Evolutionary conservation across 2,329 filamentous ascomycete species (phyloP).

Genomic region (Exophiala bonariae): DNA sequence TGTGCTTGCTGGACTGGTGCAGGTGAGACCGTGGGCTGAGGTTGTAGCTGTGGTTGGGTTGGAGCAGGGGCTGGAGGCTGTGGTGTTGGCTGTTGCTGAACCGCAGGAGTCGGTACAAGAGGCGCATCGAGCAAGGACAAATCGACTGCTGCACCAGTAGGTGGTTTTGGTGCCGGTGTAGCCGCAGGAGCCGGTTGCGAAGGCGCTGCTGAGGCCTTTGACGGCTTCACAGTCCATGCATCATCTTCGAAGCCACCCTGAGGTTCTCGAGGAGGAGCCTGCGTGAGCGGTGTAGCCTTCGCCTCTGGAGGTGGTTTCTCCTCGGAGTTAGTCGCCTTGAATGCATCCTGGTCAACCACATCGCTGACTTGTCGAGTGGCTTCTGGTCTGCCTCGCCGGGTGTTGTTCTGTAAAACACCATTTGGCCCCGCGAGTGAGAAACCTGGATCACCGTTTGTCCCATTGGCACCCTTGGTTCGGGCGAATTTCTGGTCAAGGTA

Average conservation of each 20-base stretch:
- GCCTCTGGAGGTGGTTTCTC: slow-evolving; percentile 43
- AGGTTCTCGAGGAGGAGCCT: slow-evolving; percentile 50
- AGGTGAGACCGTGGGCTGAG: slow-evolving; percentile 41
- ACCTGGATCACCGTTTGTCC: slow-evolving; percentile 68
- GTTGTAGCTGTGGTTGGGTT: slow-evolving; percentile 18
- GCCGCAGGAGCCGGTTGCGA: slow-evolving; percentile 36
- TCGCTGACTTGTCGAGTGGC: slow-evolving; percentile 85
- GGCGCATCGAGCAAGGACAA: slow-evolving; percentile 64
- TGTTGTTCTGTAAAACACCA: slow-evolving; percentile 91
- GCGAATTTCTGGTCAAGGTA: slow-evolving; percentile 77
- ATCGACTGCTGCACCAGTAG: slow-evolving; percentile 69
- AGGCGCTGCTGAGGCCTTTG: slow-evolving; percentile 53
- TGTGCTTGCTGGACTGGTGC: slow-evolving; percentile 41
- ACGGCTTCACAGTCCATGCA: slow-evolving; percentile 93
- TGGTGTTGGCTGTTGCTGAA: slow-evolving; percentile 32
- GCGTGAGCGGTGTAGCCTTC: slow-evolving; percentile 50
- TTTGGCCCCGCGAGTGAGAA: slow-evolving; percentile 95
- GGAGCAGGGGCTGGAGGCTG: slow-evolving; percentile 41
- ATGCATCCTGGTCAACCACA: slow-evolving; percentile 81
- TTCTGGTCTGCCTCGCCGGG: slow-evolving; percentile 83
- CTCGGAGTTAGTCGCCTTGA: slow-evolving; percentile 63
- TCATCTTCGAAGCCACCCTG: slow-evolving; percentile 84
- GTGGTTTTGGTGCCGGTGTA: slow-evolving; percentile 44
- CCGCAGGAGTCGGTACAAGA: slow-evolving; percentile 54
- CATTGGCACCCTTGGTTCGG: slow-evolving; percentile 58